Conservation (phyloP, 345 rosid genomes). For the Eutrema japonicum region DNA sequence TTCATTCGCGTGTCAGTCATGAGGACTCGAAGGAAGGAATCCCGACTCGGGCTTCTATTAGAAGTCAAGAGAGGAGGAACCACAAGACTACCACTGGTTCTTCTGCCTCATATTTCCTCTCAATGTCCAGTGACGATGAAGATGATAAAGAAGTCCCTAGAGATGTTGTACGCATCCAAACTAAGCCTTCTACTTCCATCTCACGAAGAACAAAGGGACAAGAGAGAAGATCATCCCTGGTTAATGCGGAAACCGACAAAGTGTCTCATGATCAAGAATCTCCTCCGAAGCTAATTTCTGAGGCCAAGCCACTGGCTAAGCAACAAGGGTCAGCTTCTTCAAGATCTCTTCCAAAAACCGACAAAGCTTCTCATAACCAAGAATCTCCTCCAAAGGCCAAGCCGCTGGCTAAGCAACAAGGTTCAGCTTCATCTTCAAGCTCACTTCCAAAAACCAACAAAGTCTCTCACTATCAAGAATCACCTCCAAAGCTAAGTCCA, state of each 20-base stretch:
- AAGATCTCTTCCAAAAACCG: conserved; percentile 36
- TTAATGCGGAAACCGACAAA: conserved; percentile 26
- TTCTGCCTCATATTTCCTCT: conserved; percentile 25
- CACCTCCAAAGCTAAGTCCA: conserved; percentile 25
- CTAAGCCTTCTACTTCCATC: conserved; percentile 42
- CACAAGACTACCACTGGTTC: conserved; percentile 24
- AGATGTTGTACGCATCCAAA: conserved; percentile 13
- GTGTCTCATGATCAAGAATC: conserved; percentile 10
- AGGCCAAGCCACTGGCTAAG: conserved; percentile 40
- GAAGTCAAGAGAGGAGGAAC: conserved; percentile 37
- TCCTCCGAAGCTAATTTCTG: conserved; percentile 2
- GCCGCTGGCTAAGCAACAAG: conserved; percentile 42
- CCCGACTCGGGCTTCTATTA: conserved; percentile 42
- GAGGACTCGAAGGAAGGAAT: conserved; percentile 46
- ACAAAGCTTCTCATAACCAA: conserved; percentile 34
- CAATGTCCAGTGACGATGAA: conserved; percentile 40
- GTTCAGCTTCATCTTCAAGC: conserved; percentile 34
- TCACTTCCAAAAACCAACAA: conserved; percentile 39
- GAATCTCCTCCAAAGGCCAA: conserved; percentile 37
- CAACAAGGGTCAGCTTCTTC: conserved; percentile 36
- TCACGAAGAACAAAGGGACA: conserved; percentile 69
- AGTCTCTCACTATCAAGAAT: conserved; percentile 31
- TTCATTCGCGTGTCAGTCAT: conserved; percentile 47
- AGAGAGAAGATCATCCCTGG: conserved; percentile 40
- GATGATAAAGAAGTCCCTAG: conserved; percentile 17